Conservation (phyloP, 2,329 filamentous ascomycete genomes). For the Ophiostoma pallidulum region DNA sequence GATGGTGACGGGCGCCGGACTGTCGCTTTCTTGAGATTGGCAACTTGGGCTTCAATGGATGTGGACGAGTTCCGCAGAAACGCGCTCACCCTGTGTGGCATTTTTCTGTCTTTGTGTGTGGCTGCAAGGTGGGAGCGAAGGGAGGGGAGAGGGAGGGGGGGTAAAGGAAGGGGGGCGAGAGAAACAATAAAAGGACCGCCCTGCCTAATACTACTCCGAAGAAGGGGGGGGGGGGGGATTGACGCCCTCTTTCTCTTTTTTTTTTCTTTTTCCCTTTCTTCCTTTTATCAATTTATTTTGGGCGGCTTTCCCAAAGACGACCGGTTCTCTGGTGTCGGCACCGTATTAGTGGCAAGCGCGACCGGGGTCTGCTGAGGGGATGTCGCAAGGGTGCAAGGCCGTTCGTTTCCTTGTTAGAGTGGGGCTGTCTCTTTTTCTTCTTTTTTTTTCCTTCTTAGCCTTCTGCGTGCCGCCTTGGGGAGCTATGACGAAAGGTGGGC, state of each 20-base stretch:
- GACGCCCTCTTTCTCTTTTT: background rate
- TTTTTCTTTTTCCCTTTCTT: background rate
- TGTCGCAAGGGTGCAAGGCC: background rate
- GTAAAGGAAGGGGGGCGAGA: background rate
- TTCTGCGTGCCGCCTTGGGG: too few relatives aligned
- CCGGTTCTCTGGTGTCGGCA: too few relatives aligned
- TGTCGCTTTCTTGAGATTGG: conserved; percentile 37
- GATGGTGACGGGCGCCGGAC: conserved; percentile 25
- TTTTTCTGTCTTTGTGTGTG: conserved; percentile 21
- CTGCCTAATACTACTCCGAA: too few relatives aligned
- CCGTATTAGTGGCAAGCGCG: too few relatives aligned
- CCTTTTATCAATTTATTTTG: background rate
- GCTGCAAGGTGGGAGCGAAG: conserved; percentile 1
- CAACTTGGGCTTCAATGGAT: conserved; percentile 36
- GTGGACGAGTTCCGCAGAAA: conserved; percentile 47
- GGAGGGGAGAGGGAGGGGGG: background rate
- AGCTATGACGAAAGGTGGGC: conserved; percentile 11
- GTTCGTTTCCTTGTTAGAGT: background rate
- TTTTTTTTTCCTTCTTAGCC: too few relatives aligned
- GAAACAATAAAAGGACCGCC: background rate
- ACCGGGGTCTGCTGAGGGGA: too few relatives aligned
- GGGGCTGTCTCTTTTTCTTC: conserved; percentile 1
- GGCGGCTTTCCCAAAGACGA: too few relatives aligned
- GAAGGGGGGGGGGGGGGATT: background rate
- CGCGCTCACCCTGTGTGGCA: conserved; percentile 49